phyloP scores from a whole-genome alignment of 2,329 filamentous ascomycete species.

The Claviceps capensis region DNA sequence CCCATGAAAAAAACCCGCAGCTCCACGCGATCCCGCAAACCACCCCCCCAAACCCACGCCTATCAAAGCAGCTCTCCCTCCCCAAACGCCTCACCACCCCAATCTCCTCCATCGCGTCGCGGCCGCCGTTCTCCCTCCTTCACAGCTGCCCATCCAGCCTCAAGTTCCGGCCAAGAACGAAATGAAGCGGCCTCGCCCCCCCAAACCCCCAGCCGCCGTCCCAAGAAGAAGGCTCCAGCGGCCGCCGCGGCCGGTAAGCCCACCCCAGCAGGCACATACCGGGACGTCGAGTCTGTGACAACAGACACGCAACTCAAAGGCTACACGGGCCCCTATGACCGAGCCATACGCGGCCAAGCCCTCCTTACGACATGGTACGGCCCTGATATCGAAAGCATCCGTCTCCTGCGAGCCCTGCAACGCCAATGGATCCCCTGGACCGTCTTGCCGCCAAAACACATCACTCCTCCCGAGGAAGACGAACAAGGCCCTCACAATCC shows the following conservation, averaged over 20 bases:
- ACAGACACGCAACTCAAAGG: slow-evolving; percentile 19
- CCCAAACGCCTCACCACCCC: not conserved
- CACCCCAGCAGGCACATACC: slow-evolving; percentile 8
- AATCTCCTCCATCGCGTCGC: slow-evolving; percentile 2
- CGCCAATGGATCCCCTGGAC: slow-evolving; percentile 27
- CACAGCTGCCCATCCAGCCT: slow-evolving; percentile 14
- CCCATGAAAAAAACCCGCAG: slow-evolving; percentile 22
- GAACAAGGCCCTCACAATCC: slow-evolving; percentile 1
- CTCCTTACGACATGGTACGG: slow-evolving; percentile 29
- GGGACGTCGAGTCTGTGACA: slow-evolving; percentile 21
- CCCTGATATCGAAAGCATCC: slow-evolving; percentile 21
- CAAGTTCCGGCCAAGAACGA: slow-evolving; percentile 6
- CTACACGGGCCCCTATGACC: slow-evolving; percentile 23
- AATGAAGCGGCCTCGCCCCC: slow-evolving; percentile 9
- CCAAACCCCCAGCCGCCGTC: not conserved
- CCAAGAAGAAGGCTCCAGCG: not conserved
- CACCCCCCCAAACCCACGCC: slow-evolving; percentile 20
- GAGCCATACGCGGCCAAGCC: slow-evolving; percentile 18
- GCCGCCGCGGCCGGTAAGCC: not conserved
- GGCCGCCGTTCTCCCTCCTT: slow-evolving; percentile 2
- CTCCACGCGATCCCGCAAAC: slow-evolving; percentile 23
- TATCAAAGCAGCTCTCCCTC: slow-evolving; percentile 15
- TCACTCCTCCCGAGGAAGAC: slow-evolving; percentile 10
- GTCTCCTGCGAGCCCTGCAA: slow-evolving; percentile 23
- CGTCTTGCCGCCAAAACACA: slow-evolving; percentile 24